Evolutionary conservation across 495 filamentous ascomycete species (phyloP).

Genomic region (Penicillium cinerascens): DNA sequence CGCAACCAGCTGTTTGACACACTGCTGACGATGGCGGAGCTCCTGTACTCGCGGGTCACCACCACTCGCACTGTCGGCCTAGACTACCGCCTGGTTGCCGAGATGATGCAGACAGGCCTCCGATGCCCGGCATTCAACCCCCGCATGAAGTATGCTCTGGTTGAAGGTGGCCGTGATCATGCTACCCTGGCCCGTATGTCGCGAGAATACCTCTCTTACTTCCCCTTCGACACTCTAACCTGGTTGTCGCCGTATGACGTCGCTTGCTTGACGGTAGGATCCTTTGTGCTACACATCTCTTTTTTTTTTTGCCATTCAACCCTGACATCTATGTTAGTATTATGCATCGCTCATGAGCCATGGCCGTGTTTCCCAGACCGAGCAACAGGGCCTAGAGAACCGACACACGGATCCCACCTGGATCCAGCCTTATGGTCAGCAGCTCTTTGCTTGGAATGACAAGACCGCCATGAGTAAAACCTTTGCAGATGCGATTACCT

Average conservation of each 20-base stretch:
- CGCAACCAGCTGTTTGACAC: slow-evolving; percentile 54
- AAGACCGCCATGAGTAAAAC: neutral
- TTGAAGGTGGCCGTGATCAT: slow-evolving; percentile 18
- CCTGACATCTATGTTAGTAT: slow-evolving; percentile 4
- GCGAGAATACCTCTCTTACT: slow-evolving; percentile 14
- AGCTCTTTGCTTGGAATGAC: slow-evolving; percentile 4
- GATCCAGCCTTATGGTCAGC: neutral
- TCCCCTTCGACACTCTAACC: slow-evolving; percentile 22
- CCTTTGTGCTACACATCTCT: neutral
- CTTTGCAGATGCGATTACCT: slow-evolving; percentile 3
- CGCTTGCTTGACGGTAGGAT: slow-evolving; percentile 1
- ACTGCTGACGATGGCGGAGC: slow-evolving; percentile 26
- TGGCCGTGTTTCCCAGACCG: neutral
- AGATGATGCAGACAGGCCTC: slow-evolving; percentile 56
- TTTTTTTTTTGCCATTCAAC: neutral
- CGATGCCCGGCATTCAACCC: slow-evolving; percentile 64
- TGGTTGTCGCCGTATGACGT: neutral
- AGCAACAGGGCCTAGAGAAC: neutral
- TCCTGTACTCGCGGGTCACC: slow-evolving; percentile 38
- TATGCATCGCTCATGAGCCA: slow-evolving; percentile 4
- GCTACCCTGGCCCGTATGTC: slow-evolving; percentile 1
- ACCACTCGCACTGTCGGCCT: slow-evolving; percentile 40
- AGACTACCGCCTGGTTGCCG: slow-evolving; percentile 51
- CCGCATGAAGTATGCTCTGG: slow-evolving; percentile 43
- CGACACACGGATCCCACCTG: neutral